These are phyloP conservation scores for Cyclaneusma minus DNA, from an alignment of 2,329 filamentous ascomycete genomes.

Conservation along the genomic window DNA sequence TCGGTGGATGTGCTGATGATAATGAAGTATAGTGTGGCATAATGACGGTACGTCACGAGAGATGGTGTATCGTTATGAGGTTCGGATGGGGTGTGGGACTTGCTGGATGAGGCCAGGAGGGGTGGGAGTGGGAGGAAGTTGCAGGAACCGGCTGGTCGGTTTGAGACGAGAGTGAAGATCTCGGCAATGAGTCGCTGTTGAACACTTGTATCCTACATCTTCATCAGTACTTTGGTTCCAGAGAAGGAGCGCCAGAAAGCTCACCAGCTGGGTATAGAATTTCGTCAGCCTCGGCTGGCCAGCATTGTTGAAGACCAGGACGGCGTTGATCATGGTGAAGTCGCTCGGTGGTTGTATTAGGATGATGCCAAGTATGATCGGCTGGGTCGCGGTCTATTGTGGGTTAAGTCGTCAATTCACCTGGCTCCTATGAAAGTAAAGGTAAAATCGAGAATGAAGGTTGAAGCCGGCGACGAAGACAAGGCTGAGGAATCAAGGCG, in stretches of 20 bases:
- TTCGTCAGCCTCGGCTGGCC: conserved; percentile 94
- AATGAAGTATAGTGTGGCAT: conserved; percentile 97
- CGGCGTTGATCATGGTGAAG: conserved; percentile 82
- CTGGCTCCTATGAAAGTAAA: too few relatives aligned
- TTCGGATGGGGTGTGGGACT: conserved; percentile 24
- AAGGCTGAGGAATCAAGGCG: too few relatives aligned
- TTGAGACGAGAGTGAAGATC: conserved; percentile 90
- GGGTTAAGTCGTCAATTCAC: too few relatives aligned
- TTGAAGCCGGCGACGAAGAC: too few relatives aligned
- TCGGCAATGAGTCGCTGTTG: conserved; percentile 94
- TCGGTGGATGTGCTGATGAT: conserved; percentile 94
- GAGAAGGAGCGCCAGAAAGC: conserved; percentile 8
- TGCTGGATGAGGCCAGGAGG: conserved; percentile 33
- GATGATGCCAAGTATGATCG: too few relatives aligned
- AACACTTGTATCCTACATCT: conserved; percentile 73
- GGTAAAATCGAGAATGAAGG: too few relatives aligned
- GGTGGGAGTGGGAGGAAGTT: conserved; percentile 82
- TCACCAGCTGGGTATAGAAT: conserved; percentile 92
- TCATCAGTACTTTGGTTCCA: conserved; percentile 5
- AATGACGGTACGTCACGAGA: conserved; percentile 94
- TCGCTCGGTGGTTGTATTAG: too few relatives aligned
- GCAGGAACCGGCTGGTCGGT: conserved; percentile 80
- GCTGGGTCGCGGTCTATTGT: too few relatives aligned
- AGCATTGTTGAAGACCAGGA: conserved; percentile 96
- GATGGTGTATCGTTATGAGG: conserved; percentile 80